Evolutionary conservation across 225 moss, liverwort and hornwort species (phyloP).

Genomic region (Thuidium tamariscinum): DNA sequence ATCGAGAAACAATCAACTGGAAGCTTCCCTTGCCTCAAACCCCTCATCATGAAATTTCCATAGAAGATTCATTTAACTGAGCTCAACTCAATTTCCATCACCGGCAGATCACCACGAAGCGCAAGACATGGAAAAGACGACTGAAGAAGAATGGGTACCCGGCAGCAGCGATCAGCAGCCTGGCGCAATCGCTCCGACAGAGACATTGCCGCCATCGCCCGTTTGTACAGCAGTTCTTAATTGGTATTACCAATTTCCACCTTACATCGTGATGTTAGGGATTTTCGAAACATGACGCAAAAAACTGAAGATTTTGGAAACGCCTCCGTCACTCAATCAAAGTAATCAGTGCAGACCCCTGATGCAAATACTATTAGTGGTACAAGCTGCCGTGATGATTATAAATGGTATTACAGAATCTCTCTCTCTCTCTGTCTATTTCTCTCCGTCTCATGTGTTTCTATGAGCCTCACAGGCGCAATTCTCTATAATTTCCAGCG

Average conservation of each 20-base stretch:
- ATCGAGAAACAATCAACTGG: slow-evolving; percentile 8
- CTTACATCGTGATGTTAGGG: too few species aligned
- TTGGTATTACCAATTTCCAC: too few species aligned
- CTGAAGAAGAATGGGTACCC: background rate
- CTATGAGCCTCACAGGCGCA: background rate
- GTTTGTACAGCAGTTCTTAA: too few species aligned
- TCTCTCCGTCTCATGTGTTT: background rate
- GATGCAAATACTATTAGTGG: background rate
- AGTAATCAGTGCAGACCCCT: background rate
- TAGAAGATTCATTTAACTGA: background rate
- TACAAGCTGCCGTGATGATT: background rate
- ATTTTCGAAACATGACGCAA: background rate
- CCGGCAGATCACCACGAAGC: background rate
- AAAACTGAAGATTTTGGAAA: background rate
- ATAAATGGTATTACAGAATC: background rate
- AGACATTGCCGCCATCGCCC: slow-evolving; percentile 8
- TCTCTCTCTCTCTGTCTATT: background rate
- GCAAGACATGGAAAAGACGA: background rate
- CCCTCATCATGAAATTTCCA: slow-evolving; percentile 9
- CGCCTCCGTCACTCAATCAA: background rate
- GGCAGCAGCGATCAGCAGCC: slow-evolving; percentile 30
- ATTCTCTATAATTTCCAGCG: background rate
- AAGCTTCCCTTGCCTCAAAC: background rate
- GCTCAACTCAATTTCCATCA: background rate
- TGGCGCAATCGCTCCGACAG: slow-evolving; percentile 5